Evolutionary conservation across 2,329 filamentous ascomycete species (phyloP).

Genomic region (Trichophyton benhamiae): DNA sequence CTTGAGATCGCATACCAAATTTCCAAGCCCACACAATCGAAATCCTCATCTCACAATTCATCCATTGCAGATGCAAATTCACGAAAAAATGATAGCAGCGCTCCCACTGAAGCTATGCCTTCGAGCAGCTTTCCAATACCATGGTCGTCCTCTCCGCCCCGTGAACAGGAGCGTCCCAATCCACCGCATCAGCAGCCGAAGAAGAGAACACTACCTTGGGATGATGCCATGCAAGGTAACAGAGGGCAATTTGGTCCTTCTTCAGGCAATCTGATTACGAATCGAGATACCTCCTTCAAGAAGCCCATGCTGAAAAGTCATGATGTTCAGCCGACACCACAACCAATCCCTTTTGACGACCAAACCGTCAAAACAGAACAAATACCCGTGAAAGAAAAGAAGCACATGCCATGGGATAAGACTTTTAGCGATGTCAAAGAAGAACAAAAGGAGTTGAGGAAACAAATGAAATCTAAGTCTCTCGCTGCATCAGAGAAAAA

Average conservation of each 20-base stretch:
- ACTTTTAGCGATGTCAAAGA: slow-evolving; percentile 64
- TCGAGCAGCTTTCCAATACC: slow-evolving; percentile 49
- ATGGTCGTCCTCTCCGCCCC: slow-evolving; percentile 54
- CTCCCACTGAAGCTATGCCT: slow-evolving; percentile 21
- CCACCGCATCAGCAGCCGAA: slow-evolving; percentile 21
- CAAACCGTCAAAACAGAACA: background rate
- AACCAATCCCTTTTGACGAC: background rate
- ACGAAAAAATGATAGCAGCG: background rate
- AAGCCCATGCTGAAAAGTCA: background rate
- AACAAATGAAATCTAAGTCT: slow-evolving; percentile 40
- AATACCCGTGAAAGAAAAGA: slow-evolving; percentile 35
- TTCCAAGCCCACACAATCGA: slow-evolving; percentile 14
- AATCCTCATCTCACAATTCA: slow-evolving; percentile 6
- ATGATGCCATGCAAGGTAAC: slow-evolving; percentile 18
- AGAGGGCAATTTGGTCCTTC: background rate
- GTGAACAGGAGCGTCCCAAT: slow-evolving; percentile 20
- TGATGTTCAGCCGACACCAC: background rate
- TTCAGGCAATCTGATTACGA: background rate
- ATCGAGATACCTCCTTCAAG: background rate
- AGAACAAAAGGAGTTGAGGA: slow-evolving; percentile 59
- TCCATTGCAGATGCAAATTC: slow-evolving; percentile 8
- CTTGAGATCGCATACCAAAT: slow-evolving; percentile 63
- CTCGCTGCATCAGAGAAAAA: slow-evolving; percentile 23
- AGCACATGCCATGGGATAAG: slow-evolving; percentile 49
- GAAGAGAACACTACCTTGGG: slow-evolving; percentile 56